Base-by-base conservation (phyloP, 257 asterid genomes). In the Schizonepeta tenuifolia region DNA sequence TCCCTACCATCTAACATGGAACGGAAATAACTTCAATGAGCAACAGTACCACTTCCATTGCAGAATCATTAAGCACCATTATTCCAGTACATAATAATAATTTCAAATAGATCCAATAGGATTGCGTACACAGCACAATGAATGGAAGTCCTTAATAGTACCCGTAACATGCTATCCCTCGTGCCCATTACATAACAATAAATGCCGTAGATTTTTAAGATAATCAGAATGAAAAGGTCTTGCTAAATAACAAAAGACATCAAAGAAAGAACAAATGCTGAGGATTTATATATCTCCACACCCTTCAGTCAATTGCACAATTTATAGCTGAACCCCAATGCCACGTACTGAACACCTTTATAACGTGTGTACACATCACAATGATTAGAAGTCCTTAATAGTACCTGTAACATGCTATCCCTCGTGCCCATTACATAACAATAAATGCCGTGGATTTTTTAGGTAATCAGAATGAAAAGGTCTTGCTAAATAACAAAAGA, bases 41-140 rank as follows among this genome's bases (percentile, higher is more conserved):
- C 28, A 38, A 60, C 35, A 26, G 35, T 57, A 55, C 20, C 35
- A 44, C 22, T 33, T 44, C 33, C 21, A 20, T 53, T 54, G n/a
- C 65, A 59, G 18, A 66, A 61, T 57, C 58, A 51, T 28, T 21
- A 17, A 59, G 26, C 18, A 75, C 4, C 47, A 57, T 36, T 9
- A 28, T 38, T 44, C 62, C 55, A 69, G 36, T 53, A 22, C 15
- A 62, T 56, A 33, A 36, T 21, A 26, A 38, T 28, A 55, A 55
- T 26, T 46, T 47, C 12, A 40, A 50, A 35, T n/a, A 21, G 13
- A 31, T 6, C 60, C 70, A 36, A 62, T 22, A 51, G n/a, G 33
- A 62, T 61, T 11, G 11, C 12, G 26, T 33, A 50, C 11, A 28
- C 49, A 33, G 20, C 35, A 65, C 53, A 28, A 65, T 20, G 43